These are phyloP conservation scores for Solanum dulcamara DNA, from an alignment of 257 asterid species.

Conservation along the genomic window DNA sequence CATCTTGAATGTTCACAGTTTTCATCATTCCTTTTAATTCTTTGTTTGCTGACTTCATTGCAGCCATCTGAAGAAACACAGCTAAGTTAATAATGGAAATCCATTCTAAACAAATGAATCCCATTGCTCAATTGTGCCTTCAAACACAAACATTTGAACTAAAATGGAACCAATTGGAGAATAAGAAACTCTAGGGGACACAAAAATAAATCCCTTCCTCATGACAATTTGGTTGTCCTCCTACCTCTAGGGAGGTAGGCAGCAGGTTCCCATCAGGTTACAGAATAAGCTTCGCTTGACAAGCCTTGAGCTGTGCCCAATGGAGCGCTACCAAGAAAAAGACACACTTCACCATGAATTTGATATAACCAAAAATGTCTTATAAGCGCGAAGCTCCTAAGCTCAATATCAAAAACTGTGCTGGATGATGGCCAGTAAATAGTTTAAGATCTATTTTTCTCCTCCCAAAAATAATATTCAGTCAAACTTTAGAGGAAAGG, in stretches of 20 bases:
- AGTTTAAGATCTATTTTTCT: background rate
- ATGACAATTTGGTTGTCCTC: slow-evolving; percentile 29
- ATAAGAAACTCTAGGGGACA: slow-evolving; percentile 5
- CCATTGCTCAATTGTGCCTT: slow-evolving; percentile 7
- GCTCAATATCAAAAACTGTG: background rate
- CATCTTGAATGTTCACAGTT: slow-evolving; percentile 93
- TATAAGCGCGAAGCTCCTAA: background rate
- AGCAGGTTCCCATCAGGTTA: slow-evolving; percentile 76
- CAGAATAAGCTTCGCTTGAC: slow-evolving; percentile 50
- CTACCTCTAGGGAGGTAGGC: slow-evolving; percentile 87
- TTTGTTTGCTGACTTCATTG: slow-evolving; percentile 87
- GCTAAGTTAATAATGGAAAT: slow-evolving; percentile 2
- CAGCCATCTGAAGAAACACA: slow-evolving; percentile 68
- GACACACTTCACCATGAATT: slow-evolving; percentile 32
- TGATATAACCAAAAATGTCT: background rate
- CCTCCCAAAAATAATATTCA: background rate
- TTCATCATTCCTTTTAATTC: slow-evolving; percentile 99
- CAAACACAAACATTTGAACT: slow-evolving; percentile 14
- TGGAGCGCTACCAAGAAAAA: slow-evolving; percentile 61
- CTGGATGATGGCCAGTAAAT: background rate
- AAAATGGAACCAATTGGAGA: background rate
- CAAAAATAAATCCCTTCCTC: slow-evolving; percentile 16
- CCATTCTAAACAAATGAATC: background rate
- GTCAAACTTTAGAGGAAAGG: background rate
- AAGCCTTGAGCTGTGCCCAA: slow-evolving; percentile 58